Percentiles rank a stretch among this genome's conserved stretches.
These are phyloP conservation scores for Trametes pubescens DNA, from an alignment of 1,284 basidiomycete genomes.

Conservation along the genomic window DNA sequence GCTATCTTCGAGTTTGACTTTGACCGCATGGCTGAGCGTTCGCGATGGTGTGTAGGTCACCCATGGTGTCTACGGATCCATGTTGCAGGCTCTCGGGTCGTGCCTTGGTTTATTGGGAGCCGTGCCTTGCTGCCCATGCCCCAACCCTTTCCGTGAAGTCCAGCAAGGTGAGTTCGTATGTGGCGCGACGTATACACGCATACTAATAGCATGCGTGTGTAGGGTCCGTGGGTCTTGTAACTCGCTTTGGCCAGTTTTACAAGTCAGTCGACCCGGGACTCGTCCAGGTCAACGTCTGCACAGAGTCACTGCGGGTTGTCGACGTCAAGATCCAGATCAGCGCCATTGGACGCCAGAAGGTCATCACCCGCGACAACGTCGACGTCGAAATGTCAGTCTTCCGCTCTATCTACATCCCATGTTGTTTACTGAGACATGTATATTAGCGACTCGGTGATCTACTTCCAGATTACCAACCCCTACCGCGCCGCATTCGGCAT, in stretches of 20 bases:
- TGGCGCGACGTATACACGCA: constrained; percentile 13
- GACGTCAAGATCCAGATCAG: constrained; percentile 96
- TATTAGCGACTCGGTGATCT: constrained; percentile 85
- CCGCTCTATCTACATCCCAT: neutral
- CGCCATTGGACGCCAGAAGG: constrained; percentile 85
- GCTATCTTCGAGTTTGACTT: neutral
- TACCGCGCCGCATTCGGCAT: constrained; percentile 96
- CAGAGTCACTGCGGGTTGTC: constrained; percentile 83
- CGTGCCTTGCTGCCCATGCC: constrained; percentile 86
- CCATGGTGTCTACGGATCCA: constrained; percentile 89
- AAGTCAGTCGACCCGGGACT: constrained; percentile 94
- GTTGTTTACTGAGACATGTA: constrained; percentile 22
- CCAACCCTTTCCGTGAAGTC: constrained; percentile 83
- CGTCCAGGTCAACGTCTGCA: constrained; percentile 92
- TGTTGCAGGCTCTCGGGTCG: constrained; percentile 73
- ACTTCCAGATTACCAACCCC: constrained; percentile 87
- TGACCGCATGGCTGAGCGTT: neutral
- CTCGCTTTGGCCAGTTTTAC: constrained; percentile 95
- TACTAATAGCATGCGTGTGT: constrained; percentile 8
- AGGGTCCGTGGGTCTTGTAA: constrained; percentile 91
- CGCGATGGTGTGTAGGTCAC: constrained; percentile 52
- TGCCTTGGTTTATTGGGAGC: constrained; percentile 76
- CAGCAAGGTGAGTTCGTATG: constrained; percentile 65
- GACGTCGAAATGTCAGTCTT: constrained; percentile 80
- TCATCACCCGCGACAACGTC: constrained; percentile 91